Evolutionary conservation across 805 yeast species (phyloP), one percentile per base, ranked within the genome.

Genomic region (Metschnikowia corniflorae): DNA sequence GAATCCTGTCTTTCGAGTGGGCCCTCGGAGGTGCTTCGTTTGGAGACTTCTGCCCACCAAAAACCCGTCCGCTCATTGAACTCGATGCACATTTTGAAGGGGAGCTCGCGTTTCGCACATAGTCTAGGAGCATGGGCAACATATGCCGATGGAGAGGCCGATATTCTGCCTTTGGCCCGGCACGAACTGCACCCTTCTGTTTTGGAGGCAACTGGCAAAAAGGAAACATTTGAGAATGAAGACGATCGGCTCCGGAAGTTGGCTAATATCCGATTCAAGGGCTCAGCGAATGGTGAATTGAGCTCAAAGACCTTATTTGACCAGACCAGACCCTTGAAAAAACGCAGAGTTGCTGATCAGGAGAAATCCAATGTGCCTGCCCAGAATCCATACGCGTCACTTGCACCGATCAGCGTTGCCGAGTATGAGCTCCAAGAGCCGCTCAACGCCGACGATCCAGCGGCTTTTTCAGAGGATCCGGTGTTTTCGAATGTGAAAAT

Each of bases 121-220:
- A 70, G 88, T 7, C 51, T 81, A 37, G 95, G 91, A 0, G 68
- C 76, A 6, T 86, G 94, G 94, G 54, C 75, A 0, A 74, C 81
- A 0, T 86, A 83, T 55, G 91, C 94, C 0, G 78, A 79, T 46
- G 78, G 78, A 0, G 61, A 67, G 1, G 75, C 78, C 6, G 95
- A 86, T 55, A 66, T 73, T 3, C 71, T 80, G 0, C 89, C 94
- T 0, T 61, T 84, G 24, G 75, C 70, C 13, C 58, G 67, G 23
- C 53, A 63, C 1, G 60, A 58, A 7, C 47, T 53, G 1, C 86
- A 80, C 51, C 44, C 60, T 2, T 42, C 66, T 1, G 40, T 75
- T 46, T 50, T 26, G 15, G 14, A 23, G 16, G 30, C 30, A 6
- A 43, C 23, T 36, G 26, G 21, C 26, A 36, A 6, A 31, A 18